Evolutionary conservation across 768 basidiomycete species (phyloP), one percentile per base, ranked within the genome.

Genomic region (Amanita jacksonii): DNA sequence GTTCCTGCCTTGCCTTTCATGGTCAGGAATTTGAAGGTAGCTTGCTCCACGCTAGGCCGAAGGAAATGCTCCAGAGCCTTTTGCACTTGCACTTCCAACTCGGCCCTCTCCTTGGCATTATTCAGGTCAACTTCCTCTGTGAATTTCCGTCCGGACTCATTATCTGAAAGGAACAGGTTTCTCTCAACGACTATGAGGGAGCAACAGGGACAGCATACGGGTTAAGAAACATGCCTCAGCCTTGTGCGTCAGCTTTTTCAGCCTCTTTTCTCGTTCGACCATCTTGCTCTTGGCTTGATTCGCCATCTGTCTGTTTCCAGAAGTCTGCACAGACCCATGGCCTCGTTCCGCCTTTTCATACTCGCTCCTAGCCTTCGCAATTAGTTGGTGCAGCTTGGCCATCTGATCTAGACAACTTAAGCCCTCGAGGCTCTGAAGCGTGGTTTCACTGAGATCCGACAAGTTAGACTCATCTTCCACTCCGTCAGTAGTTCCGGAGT

Each of bases 61-160:
- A 45, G 44, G 36, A 45, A 38, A 9, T 37, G 25, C 19, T 45
- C 36, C 37, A 45, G 28, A 7, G 44, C n/a, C 7, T 28, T 45
- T 30, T 18, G 19, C 5, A 45, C 36, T 7, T 18, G 25, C 13
- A 30, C 28, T 31, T 45, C 44, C 13, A 31, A 22, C 1, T 4
- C 28, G 10, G 18, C 1, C 3, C 23, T 22, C 7, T 8, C 19
- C 18, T 38, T 43, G 15, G 12, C 20, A 8, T 30, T 45, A 25
- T 16, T 45, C 27, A 45, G 19, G 18, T 45, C 44, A 12, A 45
- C 27, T 9, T 37, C 35, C 9, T 27, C 27, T 18, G n/a, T 19
- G 10, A 38, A 38, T 23, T 45, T 45, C 10, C 28, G 23, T 22
- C 27, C 44, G 3, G 18, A 12, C 15, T 32, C 16, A 15, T 45